Evolutionary conservation across 139 green algal genomes (phyloP), one percentile per base, ranked within the genome.

Genomic region (Chlorella vulgaris): DNA sequence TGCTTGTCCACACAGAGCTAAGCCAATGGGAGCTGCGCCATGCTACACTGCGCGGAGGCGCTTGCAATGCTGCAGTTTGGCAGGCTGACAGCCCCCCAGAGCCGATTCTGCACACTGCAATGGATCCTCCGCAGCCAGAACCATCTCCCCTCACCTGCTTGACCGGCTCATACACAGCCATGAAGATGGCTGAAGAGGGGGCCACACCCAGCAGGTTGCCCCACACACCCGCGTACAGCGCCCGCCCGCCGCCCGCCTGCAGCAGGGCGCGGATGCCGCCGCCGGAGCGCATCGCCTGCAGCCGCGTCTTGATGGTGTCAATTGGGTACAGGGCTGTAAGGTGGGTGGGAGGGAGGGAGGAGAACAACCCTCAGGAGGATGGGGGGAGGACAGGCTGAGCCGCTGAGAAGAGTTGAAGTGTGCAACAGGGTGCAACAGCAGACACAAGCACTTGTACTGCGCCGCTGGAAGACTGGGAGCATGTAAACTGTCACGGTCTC

Each of bases 251-350:
- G n/a, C 94, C 90, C 22, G 77, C 43, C 66, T 91, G 76, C 35
- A 96, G 51, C 24, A 98, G 86, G 0, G 94, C 93, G 40, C 87
- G 83, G 19, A 95, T 58, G 43, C 93, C 93, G 7, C 92, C 93
- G 24, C 93, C 93, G n/a, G 87, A 91, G 29, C 89, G 88, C 88
- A 96, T 95, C 36, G 89, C 85, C 82, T 99, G 96, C 61, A 99
- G 87, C 1, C 96, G 89, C 6, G 96, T 99, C 88, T 99, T 99
- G 89, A 99, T 98, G 26, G 96, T 99, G 86, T 99, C 96, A 31
- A 99, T 93, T 4, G 96, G 96, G 88, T 99, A 99, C 36, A 99
- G 86, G 1, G 91, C 95, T 94, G 89, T 60, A 78, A 31, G 40
- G 26, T 8, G 29, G 38, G 22, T 10, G 4, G 18, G 21, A 50